Base-by-base conservation (phyloP, 1,284 basidiomycete genomes). In the Ganoderma lingzhi region DNA sequence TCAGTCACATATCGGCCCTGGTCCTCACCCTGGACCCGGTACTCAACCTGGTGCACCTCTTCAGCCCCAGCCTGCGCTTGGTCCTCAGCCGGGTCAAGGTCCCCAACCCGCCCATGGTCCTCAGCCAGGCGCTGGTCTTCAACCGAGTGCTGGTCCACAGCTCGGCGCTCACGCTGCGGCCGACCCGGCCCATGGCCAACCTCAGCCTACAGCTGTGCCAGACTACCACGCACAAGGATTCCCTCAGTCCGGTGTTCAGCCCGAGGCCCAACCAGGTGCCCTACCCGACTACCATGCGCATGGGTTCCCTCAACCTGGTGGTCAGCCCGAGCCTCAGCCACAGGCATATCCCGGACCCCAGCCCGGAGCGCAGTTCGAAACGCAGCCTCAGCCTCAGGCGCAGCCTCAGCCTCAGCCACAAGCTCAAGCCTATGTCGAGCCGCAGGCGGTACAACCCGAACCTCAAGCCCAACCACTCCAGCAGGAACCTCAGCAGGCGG, bases 331-430 rank as follows among this genome's bases (percentile, higher is more conserved):
- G 32, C 67, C 71, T n/a, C 76, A 77, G 45, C 64, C 59, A 6
- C 71, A 45, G n/a, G 30, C 61, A 2, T 45, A 69, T 74, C 48
- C 66, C 10, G 67, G 71, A 37, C 37, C 62, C 6, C 62, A 77
- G 67, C 67, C 72, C 15, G 80, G 81, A 60, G 67, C 66, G 2
- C 77, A 78, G 51, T 64, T 73, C 35, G 78, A 79, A 56, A 30
- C 73, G 3, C 78, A 79, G 39, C 53, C 70, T 15, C 78, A 82
- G 71, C 64, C 74, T 67, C 75, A 75, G 68, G 39, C 64, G 45
- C 75, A 75, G 53, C 75, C 73, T 37, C 76, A 73, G 63, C 69
- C 68, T 58, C 74, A 75, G 41, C 45, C 65, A 2, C 77, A 78
- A 41, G 59, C 63, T 32, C 78, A 76, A 30, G 73, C 74, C 42